Conservation (phyloP, 345 rosid species). For the Bruguiera sexangula region DNA sequence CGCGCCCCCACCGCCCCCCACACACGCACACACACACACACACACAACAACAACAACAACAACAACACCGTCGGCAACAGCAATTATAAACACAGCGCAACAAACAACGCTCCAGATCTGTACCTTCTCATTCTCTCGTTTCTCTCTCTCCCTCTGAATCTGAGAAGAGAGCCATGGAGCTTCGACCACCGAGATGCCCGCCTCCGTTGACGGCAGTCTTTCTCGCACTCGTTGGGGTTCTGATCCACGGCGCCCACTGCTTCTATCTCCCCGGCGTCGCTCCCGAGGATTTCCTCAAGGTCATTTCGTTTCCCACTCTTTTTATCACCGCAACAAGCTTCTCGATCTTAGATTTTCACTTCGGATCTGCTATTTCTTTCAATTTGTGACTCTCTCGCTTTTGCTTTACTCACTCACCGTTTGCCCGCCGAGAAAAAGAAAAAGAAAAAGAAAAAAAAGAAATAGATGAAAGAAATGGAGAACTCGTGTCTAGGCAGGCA, state of each 20-base stretch:
- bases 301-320: slow-evolving; percentile 10
- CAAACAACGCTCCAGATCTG: neutral
- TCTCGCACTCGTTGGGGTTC: slow-evolving; percentile 25
- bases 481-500: neutral
- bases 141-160: slow-evolving; percentile 2
- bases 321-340: neutral
- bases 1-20: too few relatives aligned
- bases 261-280: slow-evolving; percentile 99
- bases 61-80: too few relatives aligned
- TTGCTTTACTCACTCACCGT: neutral
- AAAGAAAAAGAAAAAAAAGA: neutral
- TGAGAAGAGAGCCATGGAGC: slow-evolving; percentile 38
- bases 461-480: neutral
- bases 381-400: neutral
- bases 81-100: too few relatives aligned
- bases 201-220: slow-evolving; percentile 27
- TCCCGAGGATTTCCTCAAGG: slow-evolving; percentile 89
- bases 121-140: neutral
- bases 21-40: too few relatives aligned
- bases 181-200: slow-evolving; percentile 27
- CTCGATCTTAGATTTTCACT: slow-evolving; percentile 24
- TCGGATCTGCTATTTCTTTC: slow-evolving; percentile 9
- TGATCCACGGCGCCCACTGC: slow-evolving; percentile 56
- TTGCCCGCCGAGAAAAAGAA: neutral
- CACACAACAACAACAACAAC: too few relatives aligned